Conservation (phyloP, 805 yeast genomes). For the Cyberlindnera mycetangii region DNA sequence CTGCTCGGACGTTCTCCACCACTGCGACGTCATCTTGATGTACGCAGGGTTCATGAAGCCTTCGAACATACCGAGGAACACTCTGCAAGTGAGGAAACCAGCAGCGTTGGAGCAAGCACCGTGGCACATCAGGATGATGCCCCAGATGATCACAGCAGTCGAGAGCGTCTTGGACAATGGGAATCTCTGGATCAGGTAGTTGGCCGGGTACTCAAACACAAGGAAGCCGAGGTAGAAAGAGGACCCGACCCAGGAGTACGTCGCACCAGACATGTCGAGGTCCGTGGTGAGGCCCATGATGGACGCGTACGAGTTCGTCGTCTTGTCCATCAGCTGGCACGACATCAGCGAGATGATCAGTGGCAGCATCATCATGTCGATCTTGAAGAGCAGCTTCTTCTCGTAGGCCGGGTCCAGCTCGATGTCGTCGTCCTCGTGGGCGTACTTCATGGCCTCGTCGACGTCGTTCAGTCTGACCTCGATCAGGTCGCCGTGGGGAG, state of each 20-base stretch:
- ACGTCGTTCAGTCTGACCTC: constrained; percentile 33
- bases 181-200: constrained; percentile 47
- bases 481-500: constrained; percentile 28
- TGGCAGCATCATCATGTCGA: constrained; percentile 38
- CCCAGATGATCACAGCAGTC: constrained; percentile 56
- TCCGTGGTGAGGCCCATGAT: constrained; percentile 48
- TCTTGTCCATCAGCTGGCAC: constrained; percentile 41
- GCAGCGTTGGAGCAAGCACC: constrained; percentile 38
- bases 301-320: constrained; percentile 41
- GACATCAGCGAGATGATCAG: constrained; percentile 34
- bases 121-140: constrained; percentile 47
- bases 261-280: constrained; percentile 40
- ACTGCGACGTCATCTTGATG: constrained; percentile 52
- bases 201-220: constrained; percentile 50
- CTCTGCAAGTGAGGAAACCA: constrained; percentile 46
- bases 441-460: constrained; percentile 38
- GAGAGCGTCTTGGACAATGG: constrained; percentile 53
- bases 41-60: constrained; percentile 54
- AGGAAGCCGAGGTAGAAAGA: constrained; percentile 65
- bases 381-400: constrained; percentile 34
- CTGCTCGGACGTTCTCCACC: constrained; percentile 48
- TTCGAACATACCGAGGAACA: constrained; percentile 50
- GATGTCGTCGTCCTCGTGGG: constrained; percentile 19
- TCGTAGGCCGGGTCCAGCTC: constrained; percentile 20
- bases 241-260: constrained; percentile 54